Evolutionary conservation across 805 yeast species (phyloP).

Genomic region (Saturnispora saitoi): DNA sequence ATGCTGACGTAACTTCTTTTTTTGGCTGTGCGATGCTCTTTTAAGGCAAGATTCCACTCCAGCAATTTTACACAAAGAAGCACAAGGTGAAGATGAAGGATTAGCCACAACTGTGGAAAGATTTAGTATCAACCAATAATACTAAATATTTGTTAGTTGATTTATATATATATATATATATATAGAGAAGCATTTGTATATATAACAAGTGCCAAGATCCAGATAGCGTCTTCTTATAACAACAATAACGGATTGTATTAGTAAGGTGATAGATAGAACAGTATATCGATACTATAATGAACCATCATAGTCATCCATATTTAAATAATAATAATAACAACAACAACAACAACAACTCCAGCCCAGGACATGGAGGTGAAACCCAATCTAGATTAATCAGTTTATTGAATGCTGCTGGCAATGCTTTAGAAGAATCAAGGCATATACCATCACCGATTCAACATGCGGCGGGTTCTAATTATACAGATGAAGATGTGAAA

Average conservation of each 20-base stretch:
- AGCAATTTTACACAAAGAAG: background rate
- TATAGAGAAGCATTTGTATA: no score
- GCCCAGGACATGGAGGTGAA: background rate
- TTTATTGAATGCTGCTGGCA: background rate
- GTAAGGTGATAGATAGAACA: no score
- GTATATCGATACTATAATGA: background rate
- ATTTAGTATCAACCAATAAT: background rate
- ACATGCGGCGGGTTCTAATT: background rate
- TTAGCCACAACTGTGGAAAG: slow-evolving; percentile 1
- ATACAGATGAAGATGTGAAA: slow-evolving; percentile 41
- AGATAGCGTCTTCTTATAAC: no score
- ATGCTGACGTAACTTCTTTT: background rate
- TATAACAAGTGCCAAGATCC: no score
- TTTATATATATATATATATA: no score
- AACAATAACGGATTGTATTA: no score
- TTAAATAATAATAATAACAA: background rate
- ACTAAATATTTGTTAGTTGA: no score
- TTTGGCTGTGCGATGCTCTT: no score
- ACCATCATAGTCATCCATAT: background rate
- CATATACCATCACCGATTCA: background rate
- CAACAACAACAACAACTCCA: background rate
- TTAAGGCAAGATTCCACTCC: no score
- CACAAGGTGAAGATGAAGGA: background rate
- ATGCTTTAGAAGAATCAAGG: background rate
- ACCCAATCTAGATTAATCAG: background rate